A percentile compares a stretch with the other conserved stretches of the same genome.
Conservation (phyloP, 495 filamentous ascomycete species). For the Hamigera avellanea region DNA sequence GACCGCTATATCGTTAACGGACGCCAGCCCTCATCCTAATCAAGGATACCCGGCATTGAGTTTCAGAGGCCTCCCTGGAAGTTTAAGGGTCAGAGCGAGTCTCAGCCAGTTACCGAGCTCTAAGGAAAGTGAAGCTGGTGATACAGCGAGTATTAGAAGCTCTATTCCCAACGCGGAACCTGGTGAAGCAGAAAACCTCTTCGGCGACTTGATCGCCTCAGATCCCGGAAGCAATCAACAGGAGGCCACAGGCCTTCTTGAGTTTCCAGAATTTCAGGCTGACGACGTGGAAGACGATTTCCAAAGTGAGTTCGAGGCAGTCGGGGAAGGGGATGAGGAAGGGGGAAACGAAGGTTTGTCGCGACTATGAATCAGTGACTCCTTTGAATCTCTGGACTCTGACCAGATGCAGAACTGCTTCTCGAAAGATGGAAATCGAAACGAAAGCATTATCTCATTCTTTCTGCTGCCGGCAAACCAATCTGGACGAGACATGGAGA, state of each 20-base stretch:
- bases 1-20: constrained; percentile 68
- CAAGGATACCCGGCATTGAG: constrained; percentile 46
- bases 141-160: constrained; percentile 75
- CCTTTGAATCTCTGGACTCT: neutral
- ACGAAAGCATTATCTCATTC: constrained; percentile 90
- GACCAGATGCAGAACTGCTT: constrained; percentile 40
- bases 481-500: constrained; percentile 94
- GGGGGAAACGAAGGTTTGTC: constrained; percentile 55
- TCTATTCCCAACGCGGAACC: constrained; percentile 62
- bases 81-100: constrained; percentile 28
- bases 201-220: constrained; percentile 50
- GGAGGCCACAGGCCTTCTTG: constrained; percentile 22
- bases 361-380: neutral
- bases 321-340: constrained; percentile 51
- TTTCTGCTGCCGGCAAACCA: constrained; percentile 95
- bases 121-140: constrained; percentile 55
- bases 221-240: constrained; percentile 10
- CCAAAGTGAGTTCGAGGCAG: constrained; percentile 63
- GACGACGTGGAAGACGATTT: constrained; percentile 51
- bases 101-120: constrained; percentile 34
- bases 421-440: constrained; percentile 72
- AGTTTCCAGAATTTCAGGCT: constrained; percentile 42
- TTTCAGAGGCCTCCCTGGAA: constrained; percentile 22
- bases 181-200: constrained; percentile 71
- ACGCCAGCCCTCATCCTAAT: constrained; percentile 61